These are phyloP conservation scores for Blepharisma undulans DNA, from an alignment of 169 alveolate genomes.

Conservation along the genomic window DNA sequence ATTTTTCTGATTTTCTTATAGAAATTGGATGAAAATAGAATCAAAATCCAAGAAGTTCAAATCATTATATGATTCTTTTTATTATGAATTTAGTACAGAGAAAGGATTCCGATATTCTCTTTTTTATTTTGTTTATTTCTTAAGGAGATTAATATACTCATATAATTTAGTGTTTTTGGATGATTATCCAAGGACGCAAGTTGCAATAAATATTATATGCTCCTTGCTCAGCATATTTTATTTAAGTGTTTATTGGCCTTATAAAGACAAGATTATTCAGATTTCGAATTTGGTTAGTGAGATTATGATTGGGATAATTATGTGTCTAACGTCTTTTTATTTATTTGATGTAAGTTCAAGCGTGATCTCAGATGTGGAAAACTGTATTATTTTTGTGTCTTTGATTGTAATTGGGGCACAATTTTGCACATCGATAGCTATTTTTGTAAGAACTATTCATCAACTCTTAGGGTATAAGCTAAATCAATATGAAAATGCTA, in stretches of 20 bases:
- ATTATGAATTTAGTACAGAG: background rate
- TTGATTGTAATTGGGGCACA: background rate
- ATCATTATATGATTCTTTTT: background rate
- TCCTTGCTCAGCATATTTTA: background rate
- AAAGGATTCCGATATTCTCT: background rate
- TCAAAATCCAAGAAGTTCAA: background rate
- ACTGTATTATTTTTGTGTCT: background rate
- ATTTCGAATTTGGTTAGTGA: background rate
- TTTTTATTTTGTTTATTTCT: background rate
- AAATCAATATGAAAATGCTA: background rate
- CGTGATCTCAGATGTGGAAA: background rate
- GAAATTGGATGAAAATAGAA: background rate
- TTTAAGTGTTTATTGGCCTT: background rate
- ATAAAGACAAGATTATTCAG: background rate
- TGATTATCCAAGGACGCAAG: background rate
- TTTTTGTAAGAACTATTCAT: background rate
- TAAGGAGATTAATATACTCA: background rate
- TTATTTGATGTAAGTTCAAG: background rate
- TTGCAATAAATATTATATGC: background rate
- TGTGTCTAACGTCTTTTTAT: background rate
- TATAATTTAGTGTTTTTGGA: background rate
- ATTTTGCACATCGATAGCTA: background rate
- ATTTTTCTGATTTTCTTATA: background rate
- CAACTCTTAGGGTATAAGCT: background rate
- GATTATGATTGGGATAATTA: background rate